Evolutionary conservation across 208 protist genomes (phyloP), one percentile per base, ranked within the genome.

Genomic region (Trypanosoma avium): DNA sequence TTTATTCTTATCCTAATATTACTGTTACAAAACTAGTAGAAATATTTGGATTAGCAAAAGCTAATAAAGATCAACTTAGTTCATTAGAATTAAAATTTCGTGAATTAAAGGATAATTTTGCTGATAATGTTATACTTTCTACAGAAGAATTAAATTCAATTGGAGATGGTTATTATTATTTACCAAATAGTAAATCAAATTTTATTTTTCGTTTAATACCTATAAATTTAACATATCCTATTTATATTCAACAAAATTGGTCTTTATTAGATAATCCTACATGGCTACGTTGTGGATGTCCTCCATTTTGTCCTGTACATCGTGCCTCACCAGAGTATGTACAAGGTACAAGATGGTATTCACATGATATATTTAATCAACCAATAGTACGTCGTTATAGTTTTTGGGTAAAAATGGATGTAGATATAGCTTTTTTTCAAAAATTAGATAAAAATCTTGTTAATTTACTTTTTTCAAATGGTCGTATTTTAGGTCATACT

Each of bases 341-440:
- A 38, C 66, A 72, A 36, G 66, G 66, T 35, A 72, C 66, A 19
- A 57, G 66, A 35, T 72, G 66, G 66, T 72, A 65, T 35, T 65
- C 66, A 26, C 38, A 72, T 49, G 66, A 54, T 40, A 22, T 72
- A 3, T 72, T 72, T 56, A 36, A 65, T 36, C 48, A 72, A 48
- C 55, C 52, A 30, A 72, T 72, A 35, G 48, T 62, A 38, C 21
- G 30, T 33, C 66, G 56, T 21, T 72, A 72, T 49, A 62, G 55
- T 55, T 72, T 63, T 45, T 72, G 66, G 66, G 40, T 57, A 12
- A 72, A 72, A 26, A 21, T 72, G 13, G 66, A 72, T 48, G 66
- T 65, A 17, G 66, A 72, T 35, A 42, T 65, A 10, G 45, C 46
- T 8, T 59, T 72, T 17, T 65, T 72, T 50, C 1, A 3, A 27